Conservation (phyloP, 371 early-diverging fungal species). For the Zopfochytrium polystomum region DNA sequence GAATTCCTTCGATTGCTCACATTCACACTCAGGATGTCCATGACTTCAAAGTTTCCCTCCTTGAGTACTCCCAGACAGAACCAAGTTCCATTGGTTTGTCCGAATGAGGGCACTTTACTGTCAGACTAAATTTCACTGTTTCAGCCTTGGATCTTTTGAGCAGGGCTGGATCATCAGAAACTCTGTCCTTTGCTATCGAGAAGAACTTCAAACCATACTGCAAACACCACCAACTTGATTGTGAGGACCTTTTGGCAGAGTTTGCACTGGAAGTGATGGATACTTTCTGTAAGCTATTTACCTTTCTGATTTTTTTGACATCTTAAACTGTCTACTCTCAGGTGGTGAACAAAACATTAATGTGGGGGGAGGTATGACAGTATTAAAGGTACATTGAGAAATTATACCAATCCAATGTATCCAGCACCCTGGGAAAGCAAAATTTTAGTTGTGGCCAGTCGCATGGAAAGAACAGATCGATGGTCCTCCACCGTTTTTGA, state of each 20-base stretch:
- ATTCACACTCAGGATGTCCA: neutral
- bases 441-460: slow-evolving; percentile 37
- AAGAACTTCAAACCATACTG: slow-evolving; percentile 49
- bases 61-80: slow-evolving; percentile 37
- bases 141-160: slow-evolving; percentile 50
- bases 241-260: slow-evolving; percentile 39
- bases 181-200: slow-evolving; percentile 40
- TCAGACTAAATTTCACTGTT: neutral
- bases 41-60: slow-evolving; percentile 20
- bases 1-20: slow-evolving; percentile 32
- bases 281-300: neutral
- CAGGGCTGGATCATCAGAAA: slow-evolving; percentile 50
- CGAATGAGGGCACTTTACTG: neutral
- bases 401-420: neutral
- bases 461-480: slow-evolving; percentile 26
- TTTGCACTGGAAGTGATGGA: slow-evolving; percentile 54
- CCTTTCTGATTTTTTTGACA: neutral
- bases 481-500: slow-evolving; percentile 43
- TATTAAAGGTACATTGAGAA: slow-evolving; percentile 1
- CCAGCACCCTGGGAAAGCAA: slow-evolving; percentile 48
- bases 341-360: slow-evolving; percentile 1
- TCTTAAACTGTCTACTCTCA: neutral
- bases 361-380: neutral
- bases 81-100: slow-evolving; percentile 33
- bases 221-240: slow-evolving; percentile 38